Conservation (phyloP, 1,139 yeast species). For the Suhomyces ambrosiae region DNA sequence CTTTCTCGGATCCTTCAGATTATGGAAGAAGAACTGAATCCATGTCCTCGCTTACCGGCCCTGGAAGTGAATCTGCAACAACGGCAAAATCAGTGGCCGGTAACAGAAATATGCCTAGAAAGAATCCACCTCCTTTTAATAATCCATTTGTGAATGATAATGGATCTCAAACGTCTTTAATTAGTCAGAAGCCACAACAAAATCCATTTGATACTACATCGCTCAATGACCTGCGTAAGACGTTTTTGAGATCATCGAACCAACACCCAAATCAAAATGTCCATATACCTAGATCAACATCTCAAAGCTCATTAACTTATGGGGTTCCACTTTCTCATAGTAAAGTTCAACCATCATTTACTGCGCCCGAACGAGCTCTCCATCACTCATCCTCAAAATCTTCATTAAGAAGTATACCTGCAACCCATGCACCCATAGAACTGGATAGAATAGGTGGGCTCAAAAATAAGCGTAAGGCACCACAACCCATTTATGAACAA, state of each 20-base stretch:
- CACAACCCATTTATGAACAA: background rate
- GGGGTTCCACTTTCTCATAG: constrained; percentile 7
- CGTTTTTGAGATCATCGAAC: background rate
- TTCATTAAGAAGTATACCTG: background rate
- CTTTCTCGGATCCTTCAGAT: constrained; percentile 7
- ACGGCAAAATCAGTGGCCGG: constrained; percentile 1
- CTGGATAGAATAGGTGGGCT: background rate
- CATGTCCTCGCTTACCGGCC: background rate
- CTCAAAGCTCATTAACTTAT: constrained; percentile 7
- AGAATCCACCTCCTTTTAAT: constrained; percentile 4
- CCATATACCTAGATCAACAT: constrained; percentile 5
- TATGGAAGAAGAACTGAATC: constrained; percentile 4
- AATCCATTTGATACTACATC: constrained; percentile 5
- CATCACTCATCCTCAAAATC: constrained; percentile 2
- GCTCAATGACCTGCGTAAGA: background rate
- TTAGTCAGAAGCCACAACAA: background rate
- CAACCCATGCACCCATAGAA: background rate
- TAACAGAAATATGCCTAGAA: constrained; percentile 2
- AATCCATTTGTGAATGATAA: background rate
- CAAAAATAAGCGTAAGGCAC: background rate
- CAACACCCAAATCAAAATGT: background rate
- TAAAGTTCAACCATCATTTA: background rate
- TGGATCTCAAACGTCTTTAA: constrained; percentile 3
- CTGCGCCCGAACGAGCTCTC: background rate
- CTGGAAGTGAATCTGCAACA: background rate